A percentile compares a stretch with the other conserved stretches of the same genome.
phyloP scores from a whole-genome alignment of 2,329 filamentous ascomycete genomes.

The Rhynchosporium agropyri region DNA sequence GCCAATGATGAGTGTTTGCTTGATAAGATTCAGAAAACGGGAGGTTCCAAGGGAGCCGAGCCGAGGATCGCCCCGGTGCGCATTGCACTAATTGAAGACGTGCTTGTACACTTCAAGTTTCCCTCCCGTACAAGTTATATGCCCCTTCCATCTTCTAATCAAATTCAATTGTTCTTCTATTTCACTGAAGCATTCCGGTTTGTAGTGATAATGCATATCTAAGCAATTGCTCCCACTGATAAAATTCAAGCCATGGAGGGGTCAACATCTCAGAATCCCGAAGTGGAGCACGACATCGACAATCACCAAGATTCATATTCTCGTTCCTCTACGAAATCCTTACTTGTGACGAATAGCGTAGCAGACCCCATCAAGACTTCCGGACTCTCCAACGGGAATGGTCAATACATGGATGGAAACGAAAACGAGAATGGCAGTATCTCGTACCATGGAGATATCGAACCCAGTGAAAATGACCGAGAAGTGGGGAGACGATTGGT shows the following conservation, averaged over 20 bases:
- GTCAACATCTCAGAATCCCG: neutral
- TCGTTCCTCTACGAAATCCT: neutral
- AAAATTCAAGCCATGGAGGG: neutral
- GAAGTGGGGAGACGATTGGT: conserved; percentile 51
- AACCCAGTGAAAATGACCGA: neutral
- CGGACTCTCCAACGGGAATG: neutral
- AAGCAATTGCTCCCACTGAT: neutral
- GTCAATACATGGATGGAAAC: neutral
- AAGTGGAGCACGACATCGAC: conserved; percentile 1
- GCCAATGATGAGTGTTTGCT: too few species aligned
- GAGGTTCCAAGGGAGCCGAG: neutral
- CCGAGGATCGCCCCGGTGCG: neutral
- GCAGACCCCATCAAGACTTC: neutral
- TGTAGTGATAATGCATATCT: neutral
- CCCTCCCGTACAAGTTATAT: neutral
- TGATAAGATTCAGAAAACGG: too few species aligned
- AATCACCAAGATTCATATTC: neutral
- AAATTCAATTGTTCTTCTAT: too few species aligned
- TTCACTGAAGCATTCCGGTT: too few species aligned
- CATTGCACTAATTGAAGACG: neutral
- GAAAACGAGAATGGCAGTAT: neutral
- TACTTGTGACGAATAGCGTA: neutral
- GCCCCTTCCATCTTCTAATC: too few species aligned
- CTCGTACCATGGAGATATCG: neutral
- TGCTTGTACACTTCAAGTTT: neutral